A percentile compares a stretch with the other conserved stretches of the same genome.
phyloP scores from a whole-genome alignment of 805 yeast species.

The Wickerhamiella allomyrinae region DNA sequence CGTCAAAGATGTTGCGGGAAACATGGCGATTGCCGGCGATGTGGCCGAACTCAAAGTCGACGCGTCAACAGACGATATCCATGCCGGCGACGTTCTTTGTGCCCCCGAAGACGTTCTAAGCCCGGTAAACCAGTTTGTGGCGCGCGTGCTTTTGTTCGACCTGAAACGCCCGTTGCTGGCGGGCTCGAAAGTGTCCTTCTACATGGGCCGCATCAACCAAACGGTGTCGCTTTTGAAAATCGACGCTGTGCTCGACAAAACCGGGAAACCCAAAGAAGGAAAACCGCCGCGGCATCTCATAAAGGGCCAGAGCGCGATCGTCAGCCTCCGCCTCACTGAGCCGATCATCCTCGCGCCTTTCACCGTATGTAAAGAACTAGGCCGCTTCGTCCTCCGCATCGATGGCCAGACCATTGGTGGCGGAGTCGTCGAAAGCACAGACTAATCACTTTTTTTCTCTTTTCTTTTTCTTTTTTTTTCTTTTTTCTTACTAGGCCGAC shows the following conservation, averaged over 20 bases:
- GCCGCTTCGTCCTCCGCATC: slow-evolving; percentile 54
- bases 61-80: slow-evolving; percentile 31
- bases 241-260: slow-evolving; percentile 23
- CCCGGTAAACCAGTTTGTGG: slow-evolving; percentile 35
- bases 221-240: slow-evolving; percentile 52
- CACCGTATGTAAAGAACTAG: slow-evolving; percentile 36
- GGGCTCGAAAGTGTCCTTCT: slow-evolving; percentile 66
- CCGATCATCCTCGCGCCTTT: slow-evolving; percentile 40
- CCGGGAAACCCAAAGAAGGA: slow-evolving; percentile 25
- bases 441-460: too few species aligned
- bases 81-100: slow-evolving; percentile 55
- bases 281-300: slow-evolving; percentile 40
- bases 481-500: too few species aligned
- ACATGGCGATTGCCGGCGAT: slow-evolving; percentile 40
- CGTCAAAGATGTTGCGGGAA: slow-evolving; percentile 18
- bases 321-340: slow-evolving; percentile 37
- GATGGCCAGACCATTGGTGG: slow-evolving; percentile 62
- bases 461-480: too few species aligned
- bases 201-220: slow-evolving; percentile 58
- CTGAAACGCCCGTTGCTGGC: slow-evolving; percentile 56
- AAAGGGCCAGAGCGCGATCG: slow-evolving; percentile 44
- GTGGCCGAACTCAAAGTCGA: slow-evolving; percentile 34
- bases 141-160: slow-evolving; percentile 51
- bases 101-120: slow-evolving; percentile 33
- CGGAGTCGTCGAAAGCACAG: slow-evolving; percentile 36